phyloP scores from a whole-genome alignment of 805 yeast genomes.

The Helenozyma baotianmanensis region DNA sequence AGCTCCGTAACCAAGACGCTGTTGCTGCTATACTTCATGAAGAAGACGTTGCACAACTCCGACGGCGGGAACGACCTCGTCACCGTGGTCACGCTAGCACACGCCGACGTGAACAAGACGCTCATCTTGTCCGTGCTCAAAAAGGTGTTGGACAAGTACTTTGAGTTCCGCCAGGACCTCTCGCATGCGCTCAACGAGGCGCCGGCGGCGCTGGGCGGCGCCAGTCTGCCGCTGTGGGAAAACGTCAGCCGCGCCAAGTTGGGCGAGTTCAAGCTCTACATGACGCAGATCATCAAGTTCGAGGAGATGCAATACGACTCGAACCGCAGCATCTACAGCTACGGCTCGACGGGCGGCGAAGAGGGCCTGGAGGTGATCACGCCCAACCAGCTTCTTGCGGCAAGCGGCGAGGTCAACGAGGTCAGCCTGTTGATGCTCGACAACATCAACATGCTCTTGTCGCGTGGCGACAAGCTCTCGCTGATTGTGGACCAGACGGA shows the following conservation, averaged over 20 bases:
- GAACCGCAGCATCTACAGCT: slow-evolving; percentile 28
- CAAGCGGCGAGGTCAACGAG: slow-evolving; percentile 55
- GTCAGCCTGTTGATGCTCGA: slow-evolving; percentile 67
- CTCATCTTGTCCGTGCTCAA: slow-evolving; percentile 46
- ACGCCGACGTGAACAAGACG: slow-evolving; percentile 39
- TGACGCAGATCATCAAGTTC: slow-evolving; percentile 52
- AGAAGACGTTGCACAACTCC: slow-evolving; percentile 34
- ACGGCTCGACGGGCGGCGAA: slow-evolving; percentile 25
- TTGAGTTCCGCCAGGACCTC: slow-evolving; percentile 33
- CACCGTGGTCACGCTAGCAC: slow-evolving; percentile 47
- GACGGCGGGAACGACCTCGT: slow-evolving; percentile 47
- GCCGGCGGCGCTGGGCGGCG: slow-evolving; percentile 1
- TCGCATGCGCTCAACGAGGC: slow-evolving; percentile 9
- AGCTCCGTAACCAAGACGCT: slow-evolving; percentile 24
- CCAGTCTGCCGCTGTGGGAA: slow-evolving; percentile 3
- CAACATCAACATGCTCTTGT: slow-evolving; percentile 65
- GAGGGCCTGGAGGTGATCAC: slow-evolving; percentile 22
- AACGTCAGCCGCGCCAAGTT: slow-evolving; percentile 20
- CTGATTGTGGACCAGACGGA: slow-evolving; percentile 76
- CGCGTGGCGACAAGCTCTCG: slow-evolving; percentile 74
- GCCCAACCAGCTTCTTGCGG: slow-evolving; percentile 36
- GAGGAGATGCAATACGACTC: slow-evolving; percentile 46
- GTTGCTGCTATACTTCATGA: slow-evolving; percentile 45
- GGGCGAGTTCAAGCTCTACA: slow-evolving; percentile 51
- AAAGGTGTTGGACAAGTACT: slow-evolving; percentile 47